These are phyloP conservation scores for Taphrina communis DNA, from an alignment of 1,139 yeast species.

Conservation along the genomic window DNA sequence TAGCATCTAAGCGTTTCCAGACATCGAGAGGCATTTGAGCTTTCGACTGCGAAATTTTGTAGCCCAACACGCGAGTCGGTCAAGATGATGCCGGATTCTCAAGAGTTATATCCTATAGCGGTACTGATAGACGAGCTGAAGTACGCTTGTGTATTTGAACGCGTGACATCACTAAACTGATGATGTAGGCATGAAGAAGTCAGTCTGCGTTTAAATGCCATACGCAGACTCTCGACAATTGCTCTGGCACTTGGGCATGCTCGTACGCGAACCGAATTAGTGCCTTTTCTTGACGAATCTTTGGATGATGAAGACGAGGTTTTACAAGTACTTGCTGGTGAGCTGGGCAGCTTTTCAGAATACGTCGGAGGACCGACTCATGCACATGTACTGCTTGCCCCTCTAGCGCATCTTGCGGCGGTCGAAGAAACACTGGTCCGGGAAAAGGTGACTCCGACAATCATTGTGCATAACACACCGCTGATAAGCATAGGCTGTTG, in stretches of 20 bases:
- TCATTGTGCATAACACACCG: background rate
- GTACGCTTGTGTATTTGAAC: constrained; percentile 46
- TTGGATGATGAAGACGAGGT: constrained; percentile 99
- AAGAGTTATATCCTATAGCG: constrained; percentile 89
- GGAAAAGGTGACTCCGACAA: constrained; percentile 58
- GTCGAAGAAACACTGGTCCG: constrained; percentile 98
- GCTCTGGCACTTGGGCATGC: constrained; percentile 95
- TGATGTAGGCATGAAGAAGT: constrained; percentile 78
- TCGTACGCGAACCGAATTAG: constrained; percentile 83
- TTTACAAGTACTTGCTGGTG: constrained; percentile 88
- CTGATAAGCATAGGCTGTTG: constrained; percentile 63
- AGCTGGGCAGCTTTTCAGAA: constrained; percentile 85
- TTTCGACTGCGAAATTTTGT: background rate
- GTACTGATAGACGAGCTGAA: constrained; percentile 94
- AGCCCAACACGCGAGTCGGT: background rate
- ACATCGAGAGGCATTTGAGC: background rate
- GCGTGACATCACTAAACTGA: background rate
- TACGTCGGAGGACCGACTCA: constrained; percentile 82
- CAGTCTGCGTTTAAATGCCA: constrained; percentile 88
- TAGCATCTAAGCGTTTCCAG: too few relatives aligned
- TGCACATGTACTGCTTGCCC: constrained; percentile 78
- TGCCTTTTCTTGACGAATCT: constrained; percentile 89
- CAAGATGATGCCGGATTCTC: constrained; percentile 14
- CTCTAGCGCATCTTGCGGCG: constrained; percentile 85
- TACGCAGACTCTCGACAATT: constrained; percentile 91